Base-by-base conservation (phyloP, 2,329 filamentous ascomycete species). In the Nakataea oryzae region DNA sequence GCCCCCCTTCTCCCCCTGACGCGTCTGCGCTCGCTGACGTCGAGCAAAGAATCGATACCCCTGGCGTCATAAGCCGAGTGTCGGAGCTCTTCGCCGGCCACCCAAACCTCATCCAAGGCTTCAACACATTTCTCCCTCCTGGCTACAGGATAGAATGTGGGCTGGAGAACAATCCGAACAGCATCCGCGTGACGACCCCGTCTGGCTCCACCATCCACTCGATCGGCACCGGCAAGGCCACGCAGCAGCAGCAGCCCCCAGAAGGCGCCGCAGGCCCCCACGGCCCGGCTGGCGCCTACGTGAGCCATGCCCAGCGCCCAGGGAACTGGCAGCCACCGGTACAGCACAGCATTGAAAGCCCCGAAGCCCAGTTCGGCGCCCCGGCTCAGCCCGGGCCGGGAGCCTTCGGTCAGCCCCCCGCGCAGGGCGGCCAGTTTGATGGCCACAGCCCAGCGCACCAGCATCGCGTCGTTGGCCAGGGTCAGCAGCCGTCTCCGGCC, bases 101-200 rank as follows among this genome's bases (percentile, higher is more conserved):
- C 70, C 95, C 95, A 3, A 95, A 90, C 71, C 82, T 96, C 29
- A 97, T 99, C 59, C 93, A 97, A 74, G 95, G 95, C 0, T 99
- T 99, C 74, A 99, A 99, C 72, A 99, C 95, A 0, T 99, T 99
- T 72, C 79, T 99, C 11, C 95, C 95, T 3, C 93, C 93, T 0
- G 93, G 95, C 2, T 99, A 99, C 73, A 85, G 95, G 63, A 99
- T 99, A 64, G 95, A 99, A 72, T 99, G 95, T 70, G 93, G 93
- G 32, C 88, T 91, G 21, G 91, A 91, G 41, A 93, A 96, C 66
- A 93, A 97, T 69, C 93, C 93, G 1, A 96, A 97, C 71, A 92
- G 92, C 3, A 99, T 99, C 66, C 84, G 96, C 66, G 95, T 99
- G 21, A 99, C 95, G 0, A 99, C 95, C 0, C 95, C 95, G 0